phyloP scores from a whole-genome alignment of 116 monocot genomes.

The Thalassia testudinum region DNA sequence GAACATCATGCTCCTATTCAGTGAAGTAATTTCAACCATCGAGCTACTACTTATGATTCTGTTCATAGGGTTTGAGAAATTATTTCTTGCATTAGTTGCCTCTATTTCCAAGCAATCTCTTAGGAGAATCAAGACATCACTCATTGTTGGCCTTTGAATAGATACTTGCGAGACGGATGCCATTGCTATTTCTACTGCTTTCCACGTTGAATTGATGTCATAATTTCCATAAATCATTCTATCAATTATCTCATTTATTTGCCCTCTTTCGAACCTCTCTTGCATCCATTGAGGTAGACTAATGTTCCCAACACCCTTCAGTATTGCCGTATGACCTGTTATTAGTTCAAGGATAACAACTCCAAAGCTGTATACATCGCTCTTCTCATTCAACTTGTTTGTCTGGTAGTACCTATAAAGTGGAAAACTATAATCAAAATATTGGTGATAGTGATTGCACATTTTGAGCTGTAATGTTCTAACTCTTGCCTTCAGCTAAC shows the following conservation, averaged over 20 bases:
- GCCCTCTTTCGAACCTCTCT: constrained; percentile 6
- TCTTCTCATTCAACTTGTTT: constrained; percentile 9
- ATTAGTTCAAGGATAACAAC: constrained; percentile 26
- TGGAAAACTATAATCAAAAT: too few relatives aligned
- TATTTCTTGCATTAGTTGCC: not conserved
- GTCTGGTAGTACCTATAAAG: constrained; percentile 7
- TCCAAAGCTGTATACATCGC: constrained; percentile 17
- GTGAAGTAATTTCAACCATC: too few relatives aligned
- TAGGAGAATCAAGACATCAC: constrained; percentile 1
- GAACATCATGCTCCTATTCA: too few relatives aligned
- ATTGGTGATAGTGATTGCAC: too few relatives aligned
- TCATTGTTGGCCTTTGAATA: constrained; percentile 1
- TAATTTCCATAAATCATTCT: constrained; percentile 11
- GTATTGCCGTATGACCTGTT: constrained; percentile 16
- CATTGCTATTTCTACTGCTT: constrained; percentile 21
- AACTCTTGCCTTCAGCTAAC: too few relatives aligned
- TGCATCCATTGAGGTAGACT: constrained; percentile 13
- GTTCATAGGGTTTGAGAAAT: not conserved
- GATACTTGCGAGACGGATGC: constrained; percentile 2
- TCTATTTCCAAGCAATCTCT: constrained; percentile 7
- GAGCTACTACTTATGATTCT: too few relatives aligned
- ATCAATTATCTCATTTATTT: constrained; percentile 14
- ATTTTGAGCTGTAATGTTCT: too few relatives aligned
- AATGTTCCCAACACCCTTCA: not conserved
- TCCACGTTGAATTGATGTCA: constrained; percentile 15